These are phyloP conservation scores for Gynostemma pentaphyllum DNA, from an alignment of 306 rosid species.

Conservation along the genomic window DNA sequence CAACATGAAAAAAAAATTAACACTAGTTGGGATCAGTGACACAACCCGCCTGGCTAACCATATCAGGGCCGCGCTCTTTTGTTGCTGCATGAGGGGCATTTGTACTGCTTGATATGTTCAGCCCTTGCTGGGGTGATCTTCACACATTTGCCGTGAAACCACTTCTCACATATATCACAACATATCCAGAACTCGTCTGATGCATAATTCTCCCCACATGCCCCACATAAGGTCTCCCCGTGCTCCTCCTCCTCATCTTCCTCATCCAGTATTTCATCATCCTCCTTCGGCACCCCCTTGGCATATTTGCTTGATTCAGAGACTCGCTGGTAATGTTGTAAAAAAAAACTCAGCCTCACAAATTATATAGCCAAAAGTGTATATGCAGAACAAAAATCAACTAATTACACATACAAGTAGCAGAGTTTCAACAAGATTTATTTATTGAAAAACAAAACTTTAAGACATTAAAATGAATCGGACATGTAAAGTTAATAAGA, in stretches of 20 bases:
- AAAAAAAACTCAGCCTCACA: background rate
- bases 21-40: too few relatives aligned
- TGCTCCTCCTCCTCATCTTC: constrained; percentile 43
- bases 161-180: constrained; percentile 47
- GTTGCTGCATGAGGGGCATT: constrained; percentile 61
- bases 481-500: too few relatives aligned
- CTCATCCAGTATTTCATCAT: constrained; percentile 32
- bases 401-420: background rate
- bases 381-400: background rate
- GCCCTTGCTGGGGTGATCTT: constrained; percentile 58
- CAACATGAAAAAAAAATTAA: constrained; percentile 21
- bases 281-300: constrained; percentile 31
- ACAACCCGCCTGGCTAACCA: too few relatives aligned
- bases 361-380: background rate
- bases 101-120: constrained; percentile 54
- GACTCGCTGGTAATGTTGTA: constrained; percentile 24
- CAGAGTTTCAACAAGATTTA: background rate
- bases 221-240: constrained; percentile 50
- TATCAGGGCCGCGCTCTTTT: constrained; percentile 50
- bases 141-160: constrained; percentile 64
- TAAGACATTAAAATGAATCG: background rate
- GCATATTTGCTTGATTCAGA: constrained; percentile 27
- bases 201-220: constrained; percentile 41
- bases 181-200: constrained; percentile 57
- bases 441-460: background rate